Percentiles rank a stretch among this genome's conserved stretches.
These are phyloP conservation scores for Candida pseudofarinosa DNA, from an alignment of 805 yeast species.

Conservation along the genomic window DNA sequence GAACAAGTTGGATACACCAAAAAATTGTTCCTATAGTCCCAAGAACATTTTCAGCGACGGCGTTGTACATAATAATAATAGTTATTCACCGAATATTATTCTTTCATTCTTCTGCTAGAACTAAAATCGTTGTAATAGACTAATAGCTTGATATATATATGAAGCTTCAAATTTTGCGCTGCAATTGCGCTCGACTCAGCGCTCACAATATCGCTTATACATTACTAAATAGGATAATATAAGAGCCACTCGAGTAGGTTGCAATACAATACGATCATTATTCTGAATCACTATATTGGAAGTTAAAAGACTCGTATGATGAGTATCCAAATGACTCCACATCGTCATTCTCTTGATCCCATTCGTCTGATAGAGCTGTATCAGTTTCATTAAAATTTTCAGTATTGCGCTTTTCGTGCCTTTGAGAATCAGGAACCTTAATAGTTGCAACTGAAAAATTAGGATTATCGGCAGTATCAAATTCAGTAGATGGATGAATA, in stretches of 20 bases:
- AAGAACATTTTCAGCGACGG: constrained; percentile 63
- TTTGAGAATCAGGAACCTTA: not conserved
- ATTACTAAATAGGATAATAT: too few species aligned
- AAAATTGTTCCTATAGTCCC: constrained; percentile 87
- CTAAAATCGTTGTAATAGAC: too few species aligned
- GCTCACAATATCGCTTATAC: too few species aligned
- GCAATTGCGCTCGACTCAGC: not conserved
- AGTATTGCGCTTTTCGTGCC: not conserved
- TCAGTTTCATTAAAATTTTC: not conserved
- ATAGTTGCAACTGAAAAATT: not conserved
- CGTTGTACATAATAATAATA: constrained; percentile 17
- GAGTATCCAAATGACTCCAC: not conserved
- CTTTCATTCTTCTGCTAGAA: too few species aligned
- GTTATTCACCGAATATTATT: too few species aligned
- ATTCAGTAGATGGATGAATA: too few species aligned
- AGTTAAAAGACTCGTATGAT: not conserved
- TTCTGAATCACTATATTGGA: constrained; percentile 24
- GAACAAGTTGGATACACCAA: constrained; percentile 90
- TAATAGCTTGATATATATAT: too few species aligned
- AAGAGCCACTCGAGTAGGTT: too few species aligned
- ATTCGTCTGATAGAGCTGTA: not conserved
- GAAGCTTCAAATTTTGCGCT: not conserved
- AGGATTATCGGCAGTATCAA: too few species aligned
- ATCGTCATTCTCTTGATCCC: not conserved
- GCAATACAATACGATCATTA: constrained; percentile 2